Base-by-base conservation (phyloP, 805 yeast species). In the Komagataella mondaviorum region DNA sequence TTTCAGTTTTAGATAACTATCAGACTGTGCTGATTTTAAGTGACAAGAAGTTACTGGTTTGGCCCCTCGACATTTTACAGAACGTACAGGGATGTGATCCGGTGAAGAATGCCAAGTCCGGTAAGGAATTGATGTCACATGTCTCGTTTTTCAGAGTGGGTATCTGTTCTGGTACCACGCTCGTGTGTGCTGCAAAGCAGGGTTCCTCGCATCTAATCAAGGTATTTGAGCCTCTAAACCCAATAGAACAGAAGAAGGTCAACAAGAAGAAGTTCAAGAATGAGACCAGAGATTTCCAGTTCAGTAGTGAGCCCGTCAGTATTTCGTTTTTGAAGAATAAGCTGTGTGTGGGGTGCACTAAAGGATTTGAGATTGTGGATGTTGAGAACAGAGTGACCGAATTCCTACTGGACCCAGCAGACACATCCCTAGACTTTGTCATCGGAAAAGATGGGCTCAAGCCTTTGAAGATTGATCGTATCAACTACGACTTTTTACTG, bases 381-480 rank as follows among this genome's bases (percentile, higher is more conserved):
- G 72, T 90, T 46, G 86, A 85, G 54, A 87, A 85, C 51, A 84
- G 87, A 53, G 86, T 82, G 54, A 88, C 86, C 66, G 97, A 93
- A 67, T 81, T 93, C 7, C 76, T 93, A 50, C 72, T 93, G 59
- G 98, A 93, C 68, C 96, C 96, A n/a, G 99, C 98, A 0, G 99
- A 93, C 62, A 95, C 98, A 0, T 88, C 97, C 17, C 73, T 93
- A 51, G 99, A 93, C 61, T 93, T 93, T 71, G 97, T 93, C 12
- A 87, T 81, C 53, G 86, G 80, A 54, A 73, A 85, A 54, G 96
- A 88, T 64, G 80, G 81, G 2, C 75, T 91, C 54, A 86, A 87
- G 60, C 99, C 99, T 17, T 78, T 89, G 65, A 89, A 95, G 4
- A 88, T 93, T 54, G 95, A 91, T 64, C 78, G 96, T 55, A 81